Percentiles rank a stretch among this genome's conserved stretches.
Conservation (phyloP, 495 filamentous ascomycete species). For the Neurospora tetrasperma region DNA sequence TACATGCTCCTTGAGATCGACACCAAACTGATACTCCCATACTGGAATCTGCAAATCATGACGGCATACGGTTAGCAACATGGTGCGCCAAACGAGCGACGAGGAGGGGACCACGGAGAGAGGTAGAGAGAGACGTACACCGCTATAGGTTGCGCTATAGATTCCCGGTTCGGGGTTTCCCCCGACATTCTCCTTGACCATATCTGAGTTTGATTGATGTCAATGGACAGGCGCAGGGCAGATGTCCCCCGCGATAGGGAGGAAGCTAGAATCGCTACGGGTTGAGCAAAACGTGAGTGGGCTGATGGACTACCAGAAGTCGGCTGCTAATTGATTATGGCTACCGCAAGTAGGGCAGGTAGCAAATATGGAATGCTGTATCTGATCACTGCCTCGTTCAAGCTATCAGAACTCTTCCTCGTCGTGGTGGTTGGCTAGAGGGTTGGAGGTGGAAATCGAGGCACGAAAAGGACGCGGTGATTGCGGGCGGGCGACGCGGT, state of each 20-base stretch:
- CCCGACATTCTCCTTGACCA: constrained; percentile 28
- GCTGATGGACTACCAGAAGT: neutral
- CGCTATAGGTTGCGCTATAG: constrained; percentile 89
- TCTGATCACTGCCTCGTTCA: neutral
- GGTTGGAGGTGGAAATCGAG: constrained; percentile 8
- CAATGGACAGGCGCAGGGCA: neutral
- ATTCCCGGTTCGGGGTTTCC: constrained; percentile 35
- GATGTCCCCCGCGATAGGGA: neutral
- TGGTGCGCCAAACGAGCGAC: neutral
- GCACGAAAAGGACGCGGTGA: constrained; percentile 24
- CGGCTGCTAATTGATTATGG: neutral
- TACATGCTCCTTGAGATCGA: constrained; percentile 58
- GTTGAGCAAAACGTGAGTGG: neutral
- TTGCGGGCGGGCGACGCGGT: constrained; percentile 14
- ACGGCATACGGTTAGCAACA: neutral
- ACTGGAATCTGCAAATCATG: constrained; percentile 64
- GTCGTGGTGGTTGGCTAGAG: neutral
- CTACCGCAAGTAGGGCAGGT: neutral
- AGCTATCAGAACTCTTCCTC: neutral
- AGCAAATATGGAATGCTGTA: neutral
- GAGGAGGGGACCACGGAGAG: neutral
- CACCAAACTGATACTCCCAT: constrained; percentile 73
- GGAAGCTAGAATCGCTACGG: neutral
- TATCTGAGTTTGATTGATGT: constrained; percentile 9
- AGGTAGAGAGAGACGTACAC: constrained; percentile 49